Evolutionary conservation across 2,329 filamentous ascomycete genomes (phyloP).

Genomic region (Fusarium heterosporum): DNA sequence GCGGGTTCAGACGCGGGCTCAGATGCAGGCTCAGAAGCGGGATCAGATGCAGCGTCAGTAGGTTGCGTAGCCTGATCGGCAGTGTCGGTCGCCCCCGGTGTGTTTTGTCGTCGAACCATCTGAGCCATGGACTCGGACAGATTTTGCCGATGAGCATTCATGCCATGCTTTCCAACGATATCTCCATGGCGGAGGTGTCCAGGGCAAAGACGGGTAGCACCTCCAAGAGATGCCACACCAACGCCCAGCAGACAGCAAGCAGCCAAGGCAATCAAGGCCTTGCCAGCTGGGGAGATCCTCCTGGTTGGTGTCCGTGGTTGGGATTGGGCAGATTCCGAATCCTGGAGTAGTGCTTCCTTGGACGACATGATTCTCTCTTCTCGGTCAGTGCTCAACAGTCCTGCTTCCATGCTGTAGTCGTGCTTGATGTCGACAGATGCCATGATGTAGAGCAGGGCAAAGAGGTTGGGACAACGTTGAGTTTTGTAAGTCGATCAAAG

Average conservation of each 20-base stretch:
- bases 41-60: conserved; percentile 2
- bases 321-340: conserved; percentile 39
- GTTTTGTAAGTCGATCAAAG: conserved; percentile 44
- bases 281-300: conserved; percentile 42
- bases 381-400: conserved; percentile 47
- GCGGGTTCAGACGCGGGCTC: conserved; percentile 20
- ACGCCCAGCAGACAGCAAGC: conserved; percentile 43
- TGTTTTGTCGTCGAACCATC: conserved; percentile 70
- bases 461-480: conserved; percentile 32
- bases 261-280: conserved; percentile 42
- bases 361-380: conserved; percentile 47
- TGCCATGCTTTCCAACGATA: conserved; percentile 37
- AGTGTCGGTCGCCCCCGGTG: conserved; percentile 40
- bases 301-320: conserved; percentile 23
- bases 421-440: conserved; percentile 42
- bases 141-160: conserved; percentile 42
- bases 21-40: conserved; percentile 13
- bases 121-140: conserved; percentile 63
- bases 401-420: conserved; percentile 48
- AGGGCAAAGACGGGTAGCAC: conserved; percentile 43
- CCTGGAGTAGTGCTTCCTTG: conserved; percentile 46
- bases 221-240: conserved; percentile 43
- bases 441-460: conserved; percentile 34
- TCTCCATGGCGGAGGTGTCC: conserved; percentile 44
- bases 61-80: conserved; percentile 15